Percentiles rank a stretch among this genome's conserved stretches.
phyloP scores from a whole-genome alignment of 2,329 filamentous ascomycete species.

The Pseudogymnoascus sp. region DNA sequence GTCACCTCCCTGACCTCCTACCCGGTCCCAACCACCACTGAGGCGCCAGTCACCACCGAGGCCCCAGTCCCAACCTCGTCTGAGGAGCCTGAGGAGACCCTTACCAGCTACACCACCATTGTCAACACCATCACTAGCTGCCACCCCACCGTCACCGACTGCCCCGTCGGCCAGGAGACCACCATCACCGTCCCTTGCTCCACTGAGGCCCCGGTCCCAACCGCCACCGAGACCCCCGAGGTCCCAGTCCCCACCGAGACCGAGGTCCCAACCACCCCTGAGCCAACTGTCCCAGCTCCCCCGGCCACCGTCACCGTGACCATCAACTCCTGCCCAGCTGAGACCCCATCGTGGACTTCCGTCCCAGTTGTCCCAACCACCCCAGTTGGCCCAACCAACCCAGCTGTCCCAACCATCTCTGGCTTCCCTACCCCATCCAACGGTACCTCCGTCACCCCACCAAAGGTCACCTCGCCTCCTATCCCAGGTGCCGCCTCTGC shows the following conservation, averaged over 20 bases:
- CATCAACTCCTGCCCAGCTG: constrained; percentile 33
- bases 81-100: constrained; percentile 1
- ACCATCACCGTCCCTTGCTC: constrained; percentile 21
- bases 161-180: constrained; percentile 13
- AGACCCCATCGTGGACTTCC: constrained; percentile 16
- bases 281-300: constrained; percentile 13
- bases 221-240: constrained; percentile 20
- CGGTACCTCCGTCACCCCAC: constrained; percentile 14
- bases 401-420: neutral
- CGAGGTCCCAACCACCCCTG: constrained; percentile 14
- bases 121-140: constrained; percentile 17
- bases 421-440: constrained; percentile 16
- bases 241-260: constrained; percentile 18
- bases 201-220: constrained; percentile 24
- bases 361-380: neutral
- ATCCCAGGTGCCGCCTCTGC: constrained; percentile 25
- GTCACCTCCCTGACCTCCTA: constrained; percentile 19
- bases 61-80: neutral
- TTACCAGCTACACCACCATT: constrained; percentile 8
- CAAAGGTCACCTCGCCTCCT: constrained; percentile 14
- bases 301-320: constrained; percentile 30
- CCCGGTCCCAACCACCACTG: constrained; percentile 14
- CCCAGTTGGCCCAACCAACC: neutral
- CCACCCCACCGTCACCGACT: constrained; percentile 10
- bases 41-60: neutral